A percentile compares a stretch with the other conserved stretches of the same genome.
These are phyloP conservation scores for Cercospora brassicicola DNA, from an alignment of 2,329 filamentous ascomycete species.

Conservation along the genomic window DNA sequence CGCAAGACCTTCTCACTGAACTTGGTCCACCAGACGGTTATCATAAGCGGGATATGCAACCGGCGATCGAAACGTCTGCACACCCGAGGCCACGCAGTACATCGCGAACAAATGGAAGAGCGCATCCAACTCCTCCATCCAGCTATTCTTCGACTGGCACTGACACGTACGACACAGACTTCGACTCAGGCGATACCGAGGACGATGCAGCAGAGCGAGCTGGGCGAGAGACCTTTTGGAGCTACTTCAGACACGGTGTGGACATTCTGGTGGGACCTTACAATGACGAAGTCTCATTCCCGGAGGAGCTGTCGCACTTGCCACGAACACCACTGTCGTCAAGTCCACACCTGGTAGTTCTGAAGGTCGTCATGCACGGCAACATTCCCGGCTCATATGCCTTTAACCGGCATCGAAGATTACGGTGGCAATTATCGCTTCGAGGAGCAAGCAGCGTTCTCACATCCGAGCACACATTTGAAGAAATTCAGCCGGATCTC, in stretches of 20 bases:
- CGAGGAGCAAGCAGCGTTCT: slow-evolving; percentile 50
- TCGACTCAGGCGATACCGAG: slow-evolving; percentile 52
- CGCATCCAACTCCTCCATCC: slow-evolving; percentile 37
- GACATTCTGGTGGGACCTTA: slow-evolving; percentile 87
- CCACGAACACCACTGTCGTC: slow-evolving; percentile 27
- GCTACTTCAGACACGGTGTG: slow-evolving; percentile 95
- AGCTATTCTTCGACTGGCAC: slow-evolving; percentile 45
- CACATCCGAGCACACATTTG: slow-evolving; percentile 75
- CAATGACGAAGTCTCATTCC: slow-evolving; percentile 40
- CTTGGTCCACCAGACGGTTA: slow-evolving; percentile 92
- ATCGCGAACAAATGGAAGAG: slow-evolving; percentile 31
- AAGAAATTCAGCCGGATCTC: slow-evolving; percentile 59
- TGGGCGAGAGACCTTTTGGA: slow-evolving; percentile 72
- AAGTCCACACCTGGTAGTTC: slow-evolving; percentile 68
- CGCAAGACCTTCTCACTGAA: slow-evolving; percentile 86
- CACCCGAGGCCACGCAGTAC: slow-evolving; percentile 30
- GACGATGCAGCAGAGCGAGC: slow-evolving; percentile 61
- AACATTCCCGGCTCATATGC: slow-evolving; percentile 95
- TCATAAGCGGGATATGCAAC: slow-evolving; percentile 53
- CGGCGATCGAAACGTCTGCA: slow-evolving; percentile 20
- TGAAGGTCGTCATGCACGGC: slow-evolving; percentile 88
- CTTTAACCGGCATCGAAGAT: slow-evolving; percentile 90
- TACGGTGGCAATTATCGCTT: slow-evolving; percentile 70
- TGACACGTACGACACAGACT: slow-evolving; percentile 48
- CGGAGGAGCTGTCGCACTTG: slow-evolving; percentile 6